Evolutionary conservation across 495 filamentous ascomycete genomes (phyloP), one percentile per base, ranked within the genome.

Genomic region (Xylaria bambusicola): DNA sequence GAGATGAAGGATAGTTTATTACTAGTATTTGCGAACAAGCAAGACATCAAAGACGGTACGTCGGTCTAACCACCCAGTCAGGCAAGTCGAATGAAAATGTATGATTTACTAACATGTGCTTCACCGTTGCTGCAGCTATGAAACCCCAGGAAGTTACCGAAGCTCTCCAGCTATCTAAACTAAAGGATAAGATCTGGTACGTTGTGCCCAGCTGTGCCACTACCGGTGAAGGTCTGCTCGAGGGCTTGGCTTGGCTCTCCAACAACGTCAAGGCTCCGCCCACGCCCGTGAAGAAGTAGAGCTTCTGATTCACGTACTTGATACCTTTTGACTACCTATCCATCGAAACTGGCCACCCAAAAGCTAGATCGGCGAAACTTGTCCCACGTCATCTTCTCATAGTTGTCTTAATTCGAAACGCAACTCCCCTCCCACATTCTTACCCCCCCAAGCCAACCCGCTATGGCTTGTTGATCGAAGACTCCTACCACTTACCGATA

Each of bases 1-100:
- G 94, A 98, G 83, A 98, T 98, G 94, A 94, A 93, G 76, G 94
- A 98, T 71, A 90, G 91, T 23, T 75, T 97, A 64, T 76, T 98
- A 52, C 75, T 98, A 38, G 94, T 98, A 27, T 97, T 98, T 73
- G 95, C 95, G 23, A 98, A 98, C 75, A 98, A 98, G 83, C 94
- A 98, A 75, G 95, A 98, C 83, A 80, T 97, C 52, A 73, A 72
- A 36, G 90, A 88, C 65, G 90, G 93, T 97, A 80, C 50, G 86
- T 79, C 21, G 45, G 18, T 8, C 42, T 3, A 46, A 3, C 8
- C 42, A 21, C n/a, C n/a, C n/a, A 6, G 17, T 42, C 54, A 13
- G 3, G 52, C 65, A 9, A 9, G 20, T 42, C n/a, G n/a, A n/a
- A n/a, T n/a, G n/a, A n/a, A n/a, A n/a, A n/a, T n/a, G n/a, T 33